Base-by-base conservation (phyloP, 1,284 basidiomycete species). In the Boletellus deceptivus region DNA sequence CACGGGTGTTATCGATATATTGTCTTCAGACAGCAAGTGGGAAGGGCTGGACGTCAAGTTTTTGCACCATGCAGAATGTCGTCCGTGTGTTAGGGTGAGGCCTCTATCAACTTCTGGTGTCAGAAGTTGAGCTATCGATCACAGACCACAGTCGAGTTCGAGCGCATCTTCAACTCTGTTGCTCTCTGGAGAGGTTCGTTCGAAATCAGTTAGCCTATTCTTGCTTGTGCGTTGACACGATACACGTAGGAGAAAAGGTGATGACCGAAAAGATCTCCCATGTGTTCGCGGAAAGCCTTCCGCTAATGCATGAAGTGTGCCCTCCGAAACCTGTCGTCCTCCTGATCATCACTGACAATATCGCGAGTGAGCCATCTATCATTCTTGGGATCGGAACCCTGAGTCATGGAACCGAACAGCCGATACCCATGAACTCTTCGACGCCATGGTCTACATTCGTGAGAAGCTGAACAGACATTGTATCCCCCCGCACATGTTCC, bases 261-360 rank as follows among this genome's bases (percentile, higher is more conserved):
- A 53, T 62, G 52, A 25, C 61, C 3, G 22, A 45, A 14, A 64
- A 52, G 49, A 55, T 65, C 44, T 31, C 22, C 24, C 43, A 58
- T 33, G 40, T 65, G 24, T 55, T 67, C 24, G 56, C 56, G 43
- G 61, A 59, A 34, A 52, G 53, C 4, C 45, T 55, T 31, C 10
- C 46, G 7, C 9, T 54, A 4, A 46, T 55, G 14, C 9, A 36
- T 17, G 56, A 47, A 22, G 43, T 49, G 16, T 16, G 20, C 9
- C 11, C 24, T 5, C 52, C 52, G 24, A 52, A 20, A 35, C 59
- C 63, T 10, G 55, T 55, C 18, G 3, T 53, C 13, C 27, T 65
- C 2, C n/a, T 67, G 22, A 60, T 63, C 24, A 9, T 64, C 47
- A 65, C 63, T 11, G 63, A 63, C 14, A 54, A 53, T n/a, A 42